A percentile compares a stretch with the other conserved stretches of the same genome.
phyloP scores from a whole-genome alignment of 331 rosid species.

The Malus hybrid region DNA sequence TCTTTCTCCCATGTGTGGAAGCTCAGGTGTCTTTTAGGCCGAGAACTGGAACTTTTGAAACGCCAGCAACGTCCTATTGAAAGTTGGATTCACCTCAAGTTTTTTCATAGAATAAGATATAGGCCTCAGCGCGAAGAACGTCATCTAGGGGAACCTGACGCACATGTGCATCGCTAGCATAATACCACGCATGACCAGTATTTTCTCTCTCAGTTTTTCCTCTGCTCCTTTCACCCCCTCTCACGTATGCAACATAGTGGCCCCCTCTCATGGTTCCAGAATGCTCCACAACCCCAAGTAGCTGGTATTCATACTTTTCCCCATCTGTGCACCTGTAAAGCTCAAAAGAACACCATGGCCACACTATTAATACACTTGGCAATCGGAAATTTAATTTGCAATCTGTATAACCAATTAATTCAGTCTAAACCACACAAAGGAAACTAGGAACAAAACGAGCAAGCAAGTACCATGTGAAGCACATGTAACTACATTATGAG shows the following conservation, averaged over 20 bases:
- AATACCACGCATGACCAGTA: conserved; percentile 57
- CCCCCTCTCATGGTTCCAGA: conserved; percentile 85
- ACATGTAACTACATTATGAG: neutral
- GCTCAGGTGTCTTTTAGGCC: conserved; percentile 1
- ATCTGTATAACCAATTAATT: neutral
- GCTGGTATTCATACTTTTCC: conserved; percentile 50
- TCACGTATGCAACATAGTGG: conserved; percentile 84
- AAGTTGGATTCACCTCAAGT: conserved; percentile 19
- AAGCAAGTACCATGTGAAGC: neutral
- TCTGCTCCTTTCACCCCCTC: conserved; percentile 51
- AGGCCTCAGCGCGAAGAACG: conserved; percentile 82
- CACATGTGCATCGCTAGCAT: conserved; percentile 69
- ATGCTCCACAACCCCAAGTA: conserved; percentile 84
- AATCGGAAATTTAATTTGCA: neutral
- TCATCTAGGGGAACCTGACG: conserved; percentile 51
- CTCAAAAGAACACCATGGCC: neutral
- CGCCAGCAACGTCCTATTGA: too few species aligned
- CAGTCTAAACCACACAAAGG: neutral
- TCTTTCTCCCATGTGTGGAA: conserved; percentile 10
- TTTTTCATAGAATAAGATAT: conserved; percentile 80
- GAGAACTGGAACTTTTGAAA: conserved; percentile 9
- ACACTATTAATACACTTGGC: neutral
- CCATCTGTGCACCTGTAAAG: conserved; percentile 39
- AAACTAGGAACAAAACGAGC: neutral
- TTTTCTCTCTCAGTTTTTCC: conserved; percentile 36